Base-by-base conservation (phyloP, 2,329 filamentous ascomycete species). In the Trematosphaeria pertusa region DNA sequence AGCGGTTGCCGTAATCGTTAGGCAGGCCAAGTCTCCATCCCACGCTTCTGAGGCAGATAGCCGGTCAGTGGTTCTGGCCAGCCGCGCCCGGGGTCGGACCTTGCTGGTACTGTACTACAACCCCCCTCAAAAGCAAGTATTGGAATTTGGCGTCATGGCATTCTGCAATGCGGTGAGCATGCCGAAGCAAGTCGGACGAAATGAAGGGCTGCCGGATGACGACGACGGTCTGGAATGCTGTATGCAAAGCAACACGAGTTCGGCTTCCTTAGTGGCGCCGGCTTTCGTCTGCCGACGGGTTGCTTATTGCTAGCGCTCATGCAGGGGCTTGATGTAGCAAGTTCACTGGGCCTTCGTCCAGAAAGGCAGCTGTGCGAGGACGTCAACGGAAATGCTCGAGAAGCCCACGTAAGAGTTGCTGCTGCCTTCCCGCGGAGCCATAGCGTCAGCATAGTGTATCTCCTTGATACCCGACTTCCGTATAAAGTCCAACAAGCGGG, bases 401-500 rank as follows among this genome's bases (percentile, higher is more conserved):
- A 67, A 75, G 59, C 53, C 67, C 57, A 53, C 58, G 39, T 53
- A 70, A 62, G 60, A 68, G 62, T 67, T 65, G 40, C 69, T 61
- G 56, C 46, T 50, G 58, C 71, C 64, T 26, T 51, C 58, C 45
- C 52, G 50, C 39, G 37, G 51, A 12, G 51, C 47, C 28, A 50
- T 54, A 20, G 52, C 59, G 30, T 69, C 63, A 26, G 73, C 63
- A 48, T 67, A 74, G 56, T 69, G 64, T 22, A 94, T 75, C 47
- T 84, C 77, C 22, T 74, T 65, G 19, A 93, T 83, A 4, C 85
- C 86, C 10, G 90, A 74, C 48, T 76, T 79, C 54, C 84, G 80
- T 45, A 96, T 75, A 69, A 89, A 96, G 1, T 82, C 78, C 47
- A 95, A 73, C 4, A 88, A 84, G 31, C 82, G 82, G 35, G 70